These are phyloP conservation scores for Aspergillus puulaauensis DNA, from an alignment of 2,329 filamentous ascomycete species.

Conservation along the genomic window DNA sequence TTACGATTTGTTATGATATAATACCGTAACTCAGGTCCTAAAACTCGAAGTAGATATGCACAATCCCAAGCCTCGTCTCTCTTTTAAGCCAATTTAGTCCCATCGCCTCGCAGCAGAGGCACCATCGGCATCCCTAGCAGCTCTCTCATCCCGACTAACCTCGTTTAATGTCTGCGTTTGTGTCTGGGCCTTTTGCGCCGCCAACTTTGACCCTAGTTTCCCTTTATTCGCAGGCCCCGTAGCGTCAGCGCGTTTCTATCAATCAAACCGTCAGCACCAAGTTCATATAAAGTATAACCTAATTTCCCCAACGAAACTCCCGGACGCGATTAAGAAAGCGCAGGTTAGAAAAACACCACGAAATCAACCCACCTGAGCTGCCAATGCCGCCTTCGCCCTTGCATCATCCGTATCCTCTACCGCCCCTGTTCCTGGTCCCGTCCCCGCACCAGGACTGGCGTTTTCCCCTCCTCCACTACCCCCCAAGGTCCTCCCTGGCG, in stretches of 20 bases:
- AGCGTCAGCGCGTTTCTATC: slow-evolving; percentile 65
- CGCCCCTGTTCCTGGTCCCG: slow-evolving; percentile 2
- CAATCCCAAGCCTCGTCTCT: not conserved
- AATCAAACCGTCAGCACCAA: not conserved
- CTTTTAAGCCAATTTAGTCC: slow-evolving; percentile 43
- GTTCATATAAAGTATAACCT: not conserved
- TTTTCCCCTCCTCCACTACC: slow-evolving; percentile 30
- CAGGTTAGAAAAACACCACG: not conserved
- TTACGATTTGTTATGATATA: not conserved
- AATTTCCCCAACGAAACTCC: not conserved
- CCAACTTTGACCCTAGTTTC: slow-evolving; percentile 69
- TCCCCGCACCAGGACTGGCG: slow-evolving; percentile 2
- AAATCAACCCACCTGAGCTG: slow-evolving; percentile 70
- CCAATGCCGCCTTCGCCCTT: slow-evolving; percentile 70
- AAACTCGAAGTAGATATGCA: not conserved
- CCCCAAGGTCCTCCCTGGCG: slow-evolving; percentile 64
- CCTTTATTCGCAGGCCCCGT: slow-evolving; percentile 53
- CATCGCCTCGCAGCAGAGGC: slow-evolving; percentile 58
- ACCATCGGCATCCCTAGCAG: slow-evolving; percentile 67
- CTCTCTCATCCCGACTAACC: slow-evolving; percentile 65
- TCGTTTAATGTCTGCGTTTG: slow-evolving; percentile 66
- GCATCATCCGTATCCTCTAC: slow-evolving; percentile 52
- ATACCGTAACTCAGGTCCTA: not conserved
- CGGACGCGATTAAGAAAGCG: not conserved
- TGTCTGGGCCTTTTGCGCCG: slow-evolving; percentile 74